Base-by-base conservation (phyloP, 1,284 basidiomycete genomes). In the Apiotrichum akiyoshidainum region DNA sequence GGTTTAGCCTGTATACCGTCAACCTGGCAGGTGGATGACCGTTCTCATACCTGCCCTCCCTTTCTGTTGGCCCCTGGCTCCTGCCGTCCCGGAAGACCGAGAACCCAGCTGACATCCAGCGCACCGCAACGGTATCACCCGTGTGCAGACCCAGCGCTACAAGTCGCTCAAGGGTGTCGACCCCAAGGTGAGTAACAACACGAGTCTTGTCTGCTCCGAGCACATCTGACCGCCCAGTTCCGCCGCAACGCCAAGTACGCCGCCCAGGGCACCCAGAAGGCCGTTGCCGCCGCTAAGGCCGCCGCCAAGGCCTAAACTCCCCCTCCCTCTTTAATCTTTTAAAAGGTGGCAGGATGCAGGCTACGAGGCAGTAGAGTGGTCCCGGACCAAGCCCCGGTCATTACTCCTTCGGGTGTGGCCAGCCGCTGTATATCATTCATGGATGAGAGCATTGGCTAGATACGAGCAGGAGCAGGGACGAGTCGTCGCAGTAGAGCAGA, bases 61-160 rank as follows among this genome's bases (percentile, higher is more conserved):
- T 31, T 7, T 3, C 26, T 7, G 7, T 31, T 7, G 26, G 26
- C 26, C 26, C 26, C 26, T 31, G 26, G 26, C 26, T 31, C n/a
- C 7, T 31, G 26, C 26, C 26, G 7, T 31, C 26, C 26, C 26
- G 7, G 26, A 31, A 37, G 12, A 16, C 21, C 5, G 13, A 35
- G 10, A 17, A 42, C 17, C 21, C 9, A 35, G 7, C 54, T 62
- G 35, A 55, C 52, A 62, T 60, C 61, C 69, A 85, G 92, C 95
- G 73, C 95, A 99, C 85, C 87, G 89, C 68, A 99, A 99, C 83
- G 95, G 92, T 78, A 94, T 95, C 83, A 91, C 88, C 82, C 86
- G 83, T 79, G 87, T 89, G 58, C 81, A 84, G 79, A 85, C 85
- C 66, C 83, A 86, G 79, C 81, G 87, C 76, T 87, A 90, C 75